A percentile compares a stretch with the other conserved stretches of the same genome.
phyloP scores from a whole-genome alignment of 177 flowering plant species.

The Tripterygium wilfordii region DNA sequence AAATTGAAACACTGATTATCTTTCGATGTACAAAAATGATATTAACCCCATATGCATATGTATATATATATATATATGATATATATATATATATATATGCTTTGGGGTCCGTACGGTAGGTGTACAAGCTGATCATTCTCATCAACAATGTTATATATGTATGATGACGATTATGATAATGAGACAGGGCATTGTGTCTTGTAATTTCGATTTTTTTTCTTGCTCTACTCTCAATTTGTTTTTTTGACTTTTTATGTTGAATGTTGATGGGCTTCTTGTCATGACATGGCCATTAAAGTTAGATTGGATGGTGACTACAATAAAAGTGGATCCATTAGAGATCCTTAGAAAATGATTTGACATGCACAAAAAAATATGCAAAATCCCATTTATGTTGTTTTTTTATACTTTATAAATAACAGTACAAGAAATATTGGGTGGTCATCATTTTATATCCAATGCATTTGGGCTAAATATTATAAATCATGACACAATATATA shows the following conservation, averaged over 20 bases:
- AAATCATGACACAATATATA: no score
- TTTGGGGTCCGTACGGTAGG: conserved; percentile 15
- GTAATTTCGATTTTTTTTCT: conserved; percentile 12
- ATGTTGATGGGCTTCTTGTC: conserved; percentile 30
- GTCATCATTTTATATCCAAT: no score
- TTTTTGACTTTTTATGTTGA: conserved; percentile 18
- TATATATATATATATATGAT: neutral
- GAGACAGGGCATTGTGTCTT: conserved; percentile 11
- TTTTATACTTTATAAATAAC: no score
- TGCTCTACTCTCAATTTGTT: conserved; percentile 11
- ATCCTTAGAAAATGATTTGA: conserved; percentile 50
- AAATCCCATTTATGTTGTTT: no score
- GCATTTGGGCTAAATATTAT: no score
- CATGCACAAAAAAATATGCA: conserved; percentile 10
- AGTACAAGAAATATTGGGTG: no score
- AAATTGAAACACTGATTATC: no score
- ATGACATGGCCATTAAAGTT: conserved; percentile 22
- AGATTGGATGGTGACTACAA: conserved; percentile 30
- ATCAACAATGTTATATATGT: no score
- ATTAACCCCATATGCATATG: no score
- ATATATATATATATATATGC: neutral
- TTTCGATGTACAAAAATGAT: no score
- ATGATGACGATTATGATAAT: conserved; percentile 10
- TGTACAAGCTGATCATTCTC: no score
- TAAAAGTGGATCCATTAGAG: conserved; percentile 30